Base-by-base conservation (phyloP, 1,139 yeast species). In the Cylindricascospora bacillispora region DNA sequence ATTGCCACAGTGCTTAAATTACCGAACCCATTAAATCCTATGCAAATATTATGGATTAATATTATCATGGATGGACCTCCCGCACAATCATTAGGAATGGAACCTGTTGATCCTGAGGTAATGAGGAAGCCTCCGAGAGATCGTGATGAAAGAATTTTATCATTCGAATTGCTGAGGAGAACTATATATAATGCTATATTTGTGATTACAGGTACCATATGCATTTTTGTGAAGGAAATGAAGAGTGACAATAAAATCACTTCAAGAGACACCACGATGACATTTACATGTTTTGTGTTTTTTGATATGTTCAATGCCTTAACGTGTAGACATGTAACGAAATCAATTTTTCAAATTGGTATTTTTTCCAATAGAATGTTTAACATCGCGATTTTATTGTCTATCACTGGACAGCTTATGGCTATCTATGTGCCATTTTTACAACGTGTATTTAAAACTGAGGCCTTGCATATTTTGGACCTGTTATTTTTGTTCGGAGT, bases 21-120 rank as follows among this genome's bases (percentile, higher is more conserved):
- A 35, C 94, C 94, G 27, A 83, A 83, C 46, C 97, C 97, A 6
- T 66, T 86, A 44, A 86, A 86, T 53, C 95, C 97, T 15, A 86
- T 86, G 97, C 95, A 86, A 60, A 86, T 86, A 43, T 63, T 86
- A 44, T 86, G 97, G 95, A 86, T 86, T 52, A 86, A 86, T 53
- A 86, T 86, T 35, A 66, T 86, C 41, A 86, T 86, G 97, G 97
- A 86, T 57, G 97, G 97, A 0, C 97, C 97, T 4, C 97, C 97
- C 2, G 97, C 97, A 1, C 97, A 86, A 57, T 80, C 94, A 0
- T 64, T 86, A 27, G 97, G 97, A 29, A 95, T 86, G 18, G 97
- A 86, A 57, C 93, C 95, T 1, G 95, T 86, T 20, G 95, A 85
- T 50, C 82, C 79, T 36, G 92, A 76, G 49, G 93, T 86, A 23